Evolutionary conservation across 768 basidiomycete genomes (phyloP), one percentile per base, ranked within the genome.

Genomic region (Kwoniella newhampshirensis): DNA sequence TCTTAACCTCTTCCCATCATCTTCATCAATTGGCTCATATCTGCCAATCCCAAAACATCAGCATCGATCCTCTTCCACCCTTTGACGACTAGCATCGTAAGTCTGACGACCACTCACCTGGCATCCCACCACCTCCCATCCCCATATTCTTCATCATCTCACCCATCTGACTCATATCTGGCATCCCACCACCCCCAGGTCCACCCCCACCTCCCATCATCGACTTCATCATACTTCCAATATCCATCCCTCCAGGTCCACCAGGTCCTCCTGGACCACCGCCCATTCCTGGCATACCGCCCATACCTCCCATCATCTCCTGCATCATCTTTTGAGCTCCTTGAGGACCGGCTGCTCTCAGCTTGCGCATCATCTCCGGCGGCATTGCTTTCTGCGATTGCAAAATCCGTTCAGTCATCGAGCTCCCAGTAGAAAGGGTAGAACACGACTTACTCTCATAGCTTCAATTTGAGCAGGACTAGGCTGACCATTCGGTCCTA

Each of bases 151-250:
- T 77, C 87, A 90, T 83, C 49, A 53, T 53, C 25, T 62, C 60
- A 17, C 91, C 89, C 89, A 93, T 91, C 75, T 94, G 91, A 58
- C 89, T 88, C 87, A 94, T 88, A 70, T 92, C 91, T 50, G 86
- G 80, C 71, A 91, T 85, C 68, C 92, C 92, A 6, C 47, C 56
- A 21, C 53, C 53, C 8, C 69, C 74, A 20, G 88, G 89, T 26
- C 89, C 86, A 9, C 91, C 89, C 67, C 91, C 90, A 88, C 96
- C 92, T 26, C 74, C 70, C 49, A 57, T 51, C 89, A 97, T 92
- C 25, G 88, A 86, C 74, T 88, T 89, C 91, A 94, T 91, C 91
- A 94, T 94, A 6, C 45, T 54, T 13, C 67, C 72, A 36, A 73
- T 44, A 44, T 73, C 71, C 71, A 73, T 73, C 9, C 70, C 73